phyloP scores from a whole-genome alignment of 2,329 filamentous ascomycete species.

The Xenosphaeropsis pyriputrescens region DNA sequence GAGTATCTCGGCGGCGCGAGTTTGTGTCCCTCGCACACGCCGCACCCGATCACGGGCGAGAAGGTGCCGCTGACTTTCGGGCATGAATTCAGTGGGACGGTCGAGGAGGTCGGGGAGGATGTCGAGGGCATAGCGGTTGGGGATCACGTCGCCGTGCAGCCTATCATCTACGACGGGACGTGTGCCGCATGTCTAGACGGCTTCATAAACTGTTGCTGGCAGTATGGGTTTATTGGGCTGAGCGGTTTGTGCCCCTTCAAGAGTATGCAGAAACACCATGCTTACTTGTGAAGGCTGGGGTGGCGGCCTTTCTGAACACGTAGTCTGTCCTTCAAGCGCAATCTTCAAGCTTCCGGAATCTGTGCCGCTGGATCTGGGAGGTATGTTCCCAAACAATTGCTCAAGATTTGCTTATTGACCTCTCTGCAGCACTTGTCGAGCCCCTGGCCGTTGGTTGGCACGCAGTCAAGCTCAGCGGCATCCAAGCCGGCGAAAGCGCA shows the following conservation, averaged over 20 bases:
- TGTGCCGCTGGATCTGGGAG: slow-evolving; percentile 32
- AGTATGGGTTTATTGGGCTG: slow-evolving; percentile 35
- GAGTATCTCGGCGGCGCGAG: slow-evolving; percentile 33
- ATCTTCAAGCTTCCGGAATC: slow-evolving; percentile 34
- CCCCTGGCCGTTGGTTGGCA: slow-evolving; percentile 52
- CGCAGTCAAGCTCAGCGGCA: slow-evolving; percentile 32
- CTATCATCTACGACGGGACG: slow-evolving; percentile 39
- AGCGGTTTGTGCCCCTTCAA: not conserved
- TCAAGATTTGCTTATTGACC: too few species aligned
- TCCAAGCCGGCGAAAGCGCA: slow-evolving; percentile 29
- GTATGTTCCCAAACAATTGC: too few species aligned
- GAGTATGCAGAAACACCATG: too few species aligned
- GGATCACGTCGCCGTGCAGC: slow-evolving; percentile 42
- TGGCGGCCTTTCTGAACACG: slow-evolving; percentile 38
- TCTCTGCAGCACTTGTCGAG: slow-evolving; percentile 37
- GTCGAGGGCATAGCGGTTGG: slow-evolving; percentile 33
- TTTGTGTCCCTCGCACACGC: slow-evolving; percentile 27
- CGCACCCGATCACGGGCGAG: slow-evolving; percentile 42
- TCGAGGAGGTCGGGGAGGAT: slow-evolving; percentile 39
- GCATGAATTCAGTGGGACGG: slow-evolving; percentile 48
- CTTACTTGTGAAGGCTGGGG: slow-evolving; percentile 17
- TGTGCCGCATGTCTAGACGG: slow-evolving; percentile 39
- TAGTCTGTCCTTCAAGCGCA: slow-evolving; percentile 33
- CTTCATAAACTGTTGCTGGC: slow-evolving; percentile 41
- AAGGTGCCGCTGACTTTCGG: slow-evolving; percentile 44